Conservation (phyloP, 1,139 yeast genomes). For the Lodderomyces elongisporus region DNA sequence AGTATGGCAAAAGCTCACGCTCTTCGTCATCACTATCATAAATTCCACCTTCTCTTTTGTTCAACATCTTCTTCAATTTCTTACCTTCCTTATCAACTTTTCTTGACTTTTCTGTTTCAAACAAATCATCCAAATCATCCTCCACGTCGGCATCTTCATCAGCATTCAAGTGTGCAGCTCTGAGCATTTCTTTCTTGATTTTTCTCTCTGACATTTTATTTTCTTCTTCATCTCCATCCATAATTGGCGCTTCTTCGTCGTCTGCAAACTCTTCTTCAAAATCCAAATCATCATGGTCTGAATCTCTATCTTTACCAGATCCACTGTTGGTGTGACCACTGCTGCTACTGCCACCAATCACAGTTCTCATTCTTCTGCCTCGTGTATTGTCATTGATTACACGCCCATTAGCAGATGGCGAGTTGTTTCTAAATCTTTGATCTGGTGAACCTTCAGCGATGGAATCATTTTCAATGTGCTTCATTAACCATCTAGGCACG, state of each 20-base stretch:
- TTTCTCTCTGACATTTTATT: constrained; percentile 84
- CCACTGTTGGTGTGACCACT: constrained; percentile 10
- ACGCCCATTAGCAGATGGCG: constrained; percentile 14
- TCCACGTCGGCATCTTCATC: constrained; percentile 54
- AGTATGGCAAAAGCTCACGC: constrained; percentile 61
- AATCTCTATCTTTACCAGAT: constrained; percentile 50
- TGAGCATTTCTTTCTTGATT: constrained; percentile 84
- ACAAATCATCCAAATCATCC: constrained; percentile 52
- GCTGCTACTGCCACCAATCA: constrained; percentile 42
- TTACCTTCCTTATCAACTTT: constrained; percentile 91
- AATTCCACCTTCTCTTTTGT: constrained; percentile 83
- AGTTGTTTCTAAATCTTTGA: constrained; percentile 38
- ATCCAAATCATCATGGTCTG: constrained; percentile 89
- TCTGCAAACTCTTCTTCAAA: constrained; percentile 97
- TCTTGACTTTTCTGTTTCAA: constrained; percentile 56
- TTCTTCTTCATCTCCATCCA: constrained; percentile 96
- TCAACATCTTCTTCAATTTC: constrained; percentile 75
- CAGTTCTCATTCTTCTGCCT: constrained; percentile 40
- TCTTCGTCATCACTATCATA: constrained; percentile 86
- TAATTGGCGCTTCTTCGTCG: constrained; percentile 97
- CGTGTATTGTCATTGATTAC: constrained; percentile 16
- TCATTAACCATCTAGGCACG: constrained; percentile 96
- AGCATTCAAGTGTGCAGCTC: constrained; percentile 72
- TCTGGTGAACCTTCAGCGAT: constrained; percentile 44
- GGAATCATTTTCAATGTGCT: constrained; percentile 67